phyloP scores from a whole-genome alignment of 148 eudicot genomes.

The Heliosperma pusillum region DNA sequence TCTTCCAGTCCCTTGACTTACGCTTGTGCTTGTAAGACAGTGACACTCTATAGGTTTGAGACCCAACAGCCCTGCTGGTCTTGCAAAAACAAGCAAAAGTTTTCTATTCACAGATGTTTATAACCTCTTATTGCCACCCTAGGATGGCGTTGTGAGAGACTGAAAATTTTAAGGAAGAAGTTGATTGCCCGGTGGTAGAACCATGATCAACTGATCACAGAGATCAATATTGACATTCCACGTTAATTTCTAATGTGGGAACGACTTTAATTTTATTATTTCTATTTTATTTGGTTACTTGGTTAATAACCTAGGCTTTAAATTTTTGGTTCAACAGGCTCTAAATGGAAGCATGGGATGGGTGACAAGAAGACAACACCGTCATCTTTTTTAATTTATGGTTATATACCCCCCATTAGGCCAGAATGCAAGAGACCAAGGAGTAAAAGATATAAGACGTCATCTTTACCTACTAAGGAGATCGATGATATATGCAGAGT shows the following conservation, averaged over 20 bases:
- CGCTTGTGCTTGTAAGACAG: background rate
- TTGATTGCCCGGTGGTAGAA: background rate
- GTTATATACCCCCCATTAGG: background rate
- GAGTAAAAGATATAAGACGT: background rate
- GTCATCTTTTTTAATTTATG: background rate
- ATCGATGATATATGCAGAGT: background rate
- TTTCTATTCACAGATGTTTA: background rate
- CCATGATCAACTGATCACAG: background rate
- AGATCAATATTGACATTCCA: background rate
- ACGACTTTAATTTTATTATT: background rate
- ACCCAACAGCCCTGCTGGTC: background rate
- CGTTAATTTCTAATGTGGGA: background rate
- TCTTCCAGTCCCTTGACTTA: background rate
- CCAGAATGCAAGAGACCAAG: constrained; percentile 4
- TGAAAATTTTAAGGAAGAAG: background rate
- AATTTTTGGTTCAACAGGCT: background rate
- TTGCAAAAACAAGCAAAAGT: background rate
- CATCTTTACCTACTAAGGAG: background rate
- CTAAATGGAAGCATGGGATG: background rate
- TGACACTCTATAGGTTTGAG: background rate
- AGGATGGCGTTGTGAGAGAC: background rate
- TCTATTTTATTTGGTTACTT: background rate
- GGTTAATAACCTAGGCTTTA: background rate
- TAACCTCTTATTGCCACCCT: background rate
- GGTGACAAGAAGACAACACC: background rate